phyloP scores from a whole-genome alignment of 2,329 filamentous ascomycete species.

The Dryadomyces quercivorus region DNA sequence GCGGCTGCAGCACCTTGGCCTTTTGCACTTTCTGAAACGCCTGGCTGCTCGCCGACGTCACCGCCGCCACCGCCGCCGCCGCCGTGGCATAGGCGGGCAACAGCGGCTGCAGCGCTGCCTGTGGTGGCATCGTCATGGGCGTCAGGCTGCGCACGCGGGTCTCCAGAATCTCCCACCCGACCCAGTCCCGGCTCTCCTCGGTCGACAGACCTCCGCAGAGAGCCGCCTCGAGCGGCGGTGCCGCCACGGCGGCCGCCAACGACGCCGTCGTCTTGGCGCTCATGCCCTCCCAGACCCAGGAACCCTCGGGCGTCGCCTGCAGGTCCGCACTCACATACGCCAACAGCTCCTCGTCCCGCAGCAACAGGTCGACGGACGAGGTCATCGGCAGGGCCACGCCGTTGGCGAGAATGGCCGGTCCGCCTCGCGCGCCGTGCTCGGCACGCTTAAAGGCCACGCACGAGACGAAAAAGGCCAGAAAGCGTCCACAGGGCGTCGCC shows the following conservation, averaged over 20 bases:
- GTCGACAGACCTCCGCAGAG: slow-evolving; percentile 32
- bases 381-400: too few species aligned
- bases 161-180: slow-evolving; percentile 69
- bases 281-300: slow-evolving; percentile 61
- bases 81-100: too few species aligned
- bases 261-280: background rate
- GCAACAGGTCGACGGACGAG: slow-evolving; percentile 18
- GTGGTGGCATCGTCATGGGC: slow-evolving; percentile 3
- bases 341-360: slow-evolving; percentile 73
- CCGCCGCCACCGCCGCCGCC: too few species aligned
- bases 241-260: background rate
- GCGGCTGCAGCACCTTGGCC: too few species aligned
- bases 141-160: slow-evolving; percentile 42
- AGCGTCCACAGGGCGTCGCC: slow-evolving; percentile 56
- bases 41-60: too few species aligned
- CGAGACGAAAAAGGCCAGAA: slow-evolving; percentile 69
- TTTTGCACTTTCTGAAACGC: too few species aligned
- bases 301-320: slow-evolving; percentile 63
- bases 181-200: slow-evolving; percentile 56
- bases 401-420: slow-evolving; percentile 1
- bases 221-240: background rate
- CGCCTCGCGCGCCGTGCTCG: slow-evolving; percentile 23
- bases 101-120: too few species aligned
- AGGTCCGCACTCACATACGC: slow-evolving; percentile 79
- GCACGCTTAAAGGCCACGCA: slow-evolving; percentile 43